phyloP scores from a whole-genome alignment of 2,329 filamentous ascomycete species.

The Rugonectria rugulosa region DNA sequence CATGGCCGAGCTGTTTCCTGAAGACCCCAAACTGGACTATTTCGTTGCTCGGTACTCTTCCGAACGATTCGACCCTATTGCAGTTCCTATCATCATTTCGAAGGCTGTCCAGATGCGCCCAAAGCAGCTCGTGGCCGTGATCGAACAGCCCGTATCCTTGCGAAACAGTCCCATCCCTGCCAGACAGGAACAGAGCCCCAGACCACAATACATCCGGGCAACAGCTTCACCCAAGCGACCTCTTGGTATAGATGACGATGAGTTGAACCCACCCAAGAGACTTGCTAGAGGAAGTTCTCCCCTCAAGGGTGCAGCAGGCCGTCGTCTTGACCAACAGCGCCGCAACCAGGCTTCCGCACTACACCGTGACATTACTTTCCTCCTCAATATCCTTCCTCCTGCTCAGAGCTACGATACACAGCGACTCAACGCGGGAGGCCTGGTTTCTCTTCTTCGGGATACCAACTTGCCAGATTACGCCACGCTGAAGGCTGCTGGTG shows the following conservation, averaged over 20 bases:
- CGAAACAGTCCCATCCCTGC: constrained; percentile 53
- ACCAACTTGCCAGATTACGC: constrained; percentile 70
- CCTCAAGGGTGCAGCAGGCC: constrained; percentile 87
- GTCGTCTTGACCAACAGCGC: constrained; percentile 81
- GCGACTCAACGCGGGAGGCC: constrained; percentile 72
- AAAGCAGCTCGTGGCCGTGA: constrained; percentile 61
- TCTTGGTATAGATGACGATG: constrained; percentile 74
- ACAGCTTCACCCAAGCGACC: constrained; percentile 68
- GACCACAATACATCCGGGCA: constrained; percentile 55
- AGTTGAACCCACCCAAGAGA: constrained; percentile 80
- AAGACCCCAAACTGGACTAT: constrained; percentile 77
- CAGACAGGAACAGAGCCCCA: constrained; percentile 53
- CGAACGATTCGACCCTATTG: constrained; percentile 79
- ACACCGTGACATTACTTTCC: constrained; percentile 71
- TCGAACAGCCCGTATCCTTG: constrained; percentile 58
- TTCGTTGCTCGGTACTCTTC: constrained; percentile 81
- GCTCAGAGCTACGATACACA: constrained; percentile 75
- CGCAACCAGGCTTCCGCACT: constrained; percentile 72
- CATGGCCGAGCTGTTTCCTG: constrained; percentile 92
- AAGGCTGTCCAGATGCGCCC: constrained; percentile 78
- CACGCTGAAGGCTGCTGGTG: constrained; percentile 58
- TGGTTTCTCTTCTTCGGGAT: constrained; percentile 77
- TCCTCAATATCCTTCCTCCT: constrained; percentile 77
- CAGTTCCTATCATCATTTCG: constrained; percentile 83
- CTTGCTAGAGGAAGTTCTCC: constrained; percentile 90